phyloP scores from a whole-genome alignment of 1,284 basidiomycete species.

The Vanrija sp. region DNA sequence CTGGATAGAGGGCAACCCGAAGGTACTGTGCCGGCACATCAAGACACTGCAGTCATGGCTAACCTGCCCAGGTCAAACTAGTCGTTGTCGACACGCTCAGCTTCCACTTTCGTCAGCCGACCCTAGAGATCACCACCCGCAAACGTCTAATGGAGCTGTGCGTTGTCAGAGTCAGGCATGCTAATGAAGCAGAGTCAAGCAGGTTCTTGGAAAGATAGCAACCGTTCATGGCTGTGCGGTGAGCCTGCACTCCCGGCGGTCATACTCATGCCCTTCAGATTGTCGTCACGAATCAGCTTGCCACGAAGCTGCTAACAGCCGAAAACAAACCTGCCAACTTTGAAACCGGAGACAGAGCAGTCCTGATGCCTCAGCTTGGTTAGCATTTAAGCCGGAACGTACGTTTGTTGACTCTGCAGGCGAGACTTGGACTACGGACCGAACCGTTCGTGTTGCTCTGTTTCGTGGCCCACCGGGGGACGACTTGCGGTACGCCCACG shows the following conservation, averaged over 20 bases:
- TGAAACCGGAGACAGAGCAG: constrained; percentile 44
- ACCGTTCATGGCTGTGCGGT: constrained; percentile 41
- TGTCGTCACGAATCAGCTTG: constrained; percentile 44
- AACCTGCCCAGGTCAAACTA: constrained; percentile 37
- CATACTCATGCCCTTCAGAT: constrained; percentile 21
- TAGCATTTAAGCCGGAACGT: neutral
- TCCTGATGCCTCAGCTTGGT: constrained; percentile 49
- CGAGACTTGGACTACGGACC: constrained; percentile 43
- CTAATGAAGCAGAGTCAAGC: constrained; percentile 31
- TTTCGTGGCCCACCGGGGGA: constrained; percentile 38
- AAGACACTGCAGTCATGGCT: neutral
- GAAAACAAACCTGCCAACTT: constrained; percentile 46
- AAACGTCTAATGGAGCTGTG: constrained; percentile 43
- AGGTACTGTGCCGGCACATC: constrained; percentile 19
- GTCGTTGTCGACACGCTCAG: constrained; percentile 47
- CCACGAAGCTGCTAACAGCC: constrained; percentile 45
- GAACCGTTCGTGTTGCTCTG: constrained; percentile 39
- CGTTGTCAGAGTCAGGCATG: constrained; percentile 5
- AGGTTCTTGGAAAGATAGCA: constrained; percentile 38
- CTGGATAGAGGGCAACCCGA: constrained; percentile 41
- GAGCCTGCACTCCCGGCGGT: neutral
- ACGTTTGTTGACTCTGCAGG: constrained; percentile 20
- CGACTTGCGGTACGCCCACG: constrained; percentile 42
- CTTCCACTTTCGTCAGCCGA: constrained; percentile 46
- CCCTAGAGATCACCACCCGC: constrained; percentile 29